Evolutionary conservation across 768 basidiomycete species (phyloP).

Genomic region (Termitomyces heimii): DNA sequence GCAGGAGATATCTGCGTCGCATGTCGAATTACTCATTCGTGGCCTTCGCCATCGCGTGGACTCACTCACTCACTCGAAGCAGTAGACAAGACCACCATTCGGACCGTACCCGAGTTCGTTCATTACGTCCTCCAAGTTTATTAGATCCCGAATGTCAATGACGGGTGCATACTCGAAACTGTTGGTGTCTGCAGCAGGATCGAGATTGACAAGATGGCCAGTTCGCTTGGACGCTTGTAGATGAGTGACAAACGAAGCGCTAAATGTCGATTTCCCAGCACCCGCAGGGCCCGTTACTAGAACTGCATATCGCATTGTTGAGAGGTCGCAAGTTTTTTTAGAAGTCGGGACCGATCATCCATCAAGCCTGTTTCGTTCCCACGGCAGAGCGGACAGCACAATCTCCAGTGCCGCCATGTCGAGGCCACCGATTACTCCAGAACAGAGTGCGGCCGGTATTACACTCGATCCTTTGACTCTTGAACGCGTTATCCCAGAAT

Average conservation of each 20-base stretch:
- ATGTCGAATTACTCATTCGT: background rate
- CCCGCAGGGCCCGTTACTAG: slow-evolving; percentile 95
- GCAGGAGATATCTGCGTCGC: slow-evolving; percentile 76
- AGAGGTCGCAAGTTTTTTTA: background rate
- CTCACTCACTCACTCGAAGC: slow-evolving; percentile 93
- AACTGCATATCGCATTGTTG: slow-evolving; percentile 78
- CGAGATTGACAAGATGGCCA: slow-evolving; percentile 93
- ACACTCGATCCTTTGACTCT: slow-evolving; percentile 80
- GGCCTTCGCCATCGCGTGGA: slow-evolving; percentile 1
- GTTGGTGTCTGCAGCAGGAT: slow-evolving; percentile 83
- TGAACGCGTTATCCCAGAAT: slow-evolving; percentile 85
- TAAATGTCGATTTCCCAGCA: slow-evolving; percentile 96
- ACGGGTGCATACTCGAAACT: slow-evolving; percentile 90
- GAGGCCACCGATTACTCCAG: slow-evolving; percentile 67
- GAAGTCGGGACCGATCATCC: background rate
- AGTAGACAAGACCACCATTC: slow-evolving; percentile 95
- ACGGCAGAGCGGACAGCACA: slow-evolving; percentile 10
- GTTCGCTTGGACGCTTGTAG: slow-evolving; percentile 75
- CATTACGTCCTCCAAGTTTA: slow-evolving; percentile 95
- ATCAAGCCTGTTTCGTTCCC: slow-evolving; percentile 8
- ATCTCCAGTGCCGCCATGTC: slow-evolving; percentile 46
- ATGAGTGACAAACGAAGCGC: slow-evolving; percentile 83
- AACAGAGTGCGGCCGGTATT: slow-evolving; percentile 72
- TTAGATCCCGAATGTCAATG: slow-evolving; percentile 91
- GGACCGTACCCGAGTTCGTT: slow-evolving; percentile 91